Percentiles rank a stretch among this genome's conserved stretches.
phyloP scores from a whole-genome alignment of 768 basidiomycete species.

The Inosperma sp. region DNA sequence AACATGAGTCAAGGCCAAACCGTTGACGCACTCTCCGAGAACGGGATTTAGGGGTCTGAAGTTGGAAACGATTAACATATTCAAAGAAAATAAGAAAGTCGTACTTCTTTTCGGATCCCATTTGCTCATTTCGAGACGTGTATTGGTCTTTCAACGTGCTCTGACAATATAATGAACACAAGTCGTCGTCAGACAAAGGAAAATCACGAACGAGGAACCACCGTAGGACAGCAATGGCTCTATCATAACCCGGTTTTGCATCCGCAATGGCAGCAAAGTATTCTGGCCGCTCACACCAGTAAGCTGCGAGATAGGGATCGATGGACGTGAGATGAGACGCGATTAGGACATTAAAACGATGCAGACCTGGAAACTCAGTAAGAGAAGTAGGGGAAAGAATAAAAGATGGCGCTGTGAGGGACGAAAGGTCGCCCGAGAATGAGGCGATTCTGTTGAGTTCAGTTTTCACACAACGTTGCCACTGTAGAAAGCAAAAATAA shows the following conservation, averaged over 20 bases:
- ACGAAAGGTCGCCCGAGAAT: conserved; percentile 83
- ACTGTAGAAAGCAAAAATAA: conserved; percentile 14
- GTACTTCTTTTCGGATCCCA: conserved; percentile 97
- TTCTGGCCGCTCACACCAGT: conserved; percentile 95
- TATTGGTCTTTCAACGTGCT: conserved; percentile 94
- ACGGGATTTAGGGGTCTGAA: conserved; percentile 90
- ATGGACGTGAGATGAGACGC: conserved; percentile 4
- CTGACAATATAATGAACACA: conserved; percentile 29
- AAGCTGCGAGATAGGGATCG: conserved; percentile 48
- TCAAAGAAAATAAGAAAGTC: conserved; percentile 19
- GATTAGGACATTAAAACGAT: background rate
- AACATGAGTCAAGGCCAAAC: background rate
- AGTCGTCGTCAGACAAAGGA: background rate
- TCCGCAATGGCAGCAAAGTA: conserved; percentile 84
- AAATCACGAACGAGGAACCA: conserved; percentile 83
- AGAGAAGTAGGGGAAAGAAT: conserved; percentile 88
- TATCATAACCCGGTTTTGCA: conserved; percentile 65
- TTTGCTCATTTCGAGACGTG: conserved; percentile 89
- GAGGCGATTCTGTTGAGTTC: conserved; percentile 62
- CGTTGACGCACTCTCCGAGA: conserved; percentile 72
- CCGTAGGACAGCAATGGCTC: conserved; percentile 75
- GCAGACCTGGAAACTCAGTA: conserved; percentile 84
- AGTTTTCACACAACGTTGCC: conserved; percentile 10
- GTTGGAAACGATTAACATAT: conserved; percentile 8
- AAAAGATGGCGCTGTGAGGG: conserved; percentile 83